A percentile compares a stretch with the other conserved stretches of the same genome.
Conservation (phyloP, 805 yeast genomes). For the Yarrowia sp. region DNA sequence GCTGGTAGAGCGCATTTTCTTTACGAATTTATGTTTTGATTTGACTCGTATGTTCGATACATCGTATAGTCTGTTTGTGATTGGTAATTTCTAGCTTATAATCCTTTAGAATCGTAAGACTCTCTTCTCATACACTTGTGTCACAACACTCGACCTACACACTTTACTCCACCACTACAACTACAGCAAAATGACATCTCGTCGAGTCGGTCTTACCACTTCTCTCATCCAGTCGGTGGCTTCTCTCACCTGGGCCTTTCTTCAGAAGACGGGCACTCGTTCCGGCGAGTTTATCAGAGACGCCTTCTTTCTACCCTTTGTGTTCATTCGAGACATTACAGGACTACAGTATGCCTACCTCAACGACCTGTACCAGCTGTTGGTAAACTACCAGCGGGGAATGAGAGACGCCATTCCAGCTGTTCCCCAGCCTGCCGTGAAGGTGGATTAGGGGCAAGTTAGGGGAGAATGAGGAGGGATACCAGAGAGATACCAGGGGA, state of each 20-base stretch:
- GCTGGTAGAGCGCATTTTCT: neutral
- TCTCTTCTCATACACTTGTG: too few species aligned
- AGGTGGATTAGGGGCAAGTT: neutral
- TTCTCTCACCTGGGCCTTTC: neutral
- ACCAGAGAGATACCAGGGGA: too few species aligned
- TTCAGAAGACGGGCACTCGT: neutral
- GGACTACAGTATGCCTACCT: neutral
- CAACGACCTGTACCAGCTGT: neutral
- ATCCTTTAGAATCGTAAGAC: neutral
- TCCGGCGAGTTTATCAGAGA: conserved; percentile 3
- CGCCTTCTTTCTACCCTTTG: conserved; percentile 10
- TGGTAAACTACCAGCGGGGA: neutral
- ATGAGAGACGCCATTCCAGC: neutral
- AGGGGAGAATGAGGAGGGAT: neutral
- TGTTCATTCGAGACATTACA: neutral
- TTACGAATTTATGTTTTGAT: conserved; percentile 23
- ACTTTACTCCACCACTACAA: neutral
- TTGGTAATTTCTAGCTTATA: neutral
- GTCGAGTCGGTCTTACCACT: neutral
- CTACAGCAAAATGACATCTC: neutral
- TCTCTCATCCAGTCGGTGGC: neutral
- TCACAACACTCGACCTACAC: neutral
- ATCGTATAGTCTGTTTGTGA: neutral
- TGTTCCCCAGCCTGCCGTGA: neutral
- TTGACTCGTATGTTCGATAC: too few species aligned